Conservation (phyloP, 768 basidiomycete genomes). For the Collybiopsis confluens region DNA sequence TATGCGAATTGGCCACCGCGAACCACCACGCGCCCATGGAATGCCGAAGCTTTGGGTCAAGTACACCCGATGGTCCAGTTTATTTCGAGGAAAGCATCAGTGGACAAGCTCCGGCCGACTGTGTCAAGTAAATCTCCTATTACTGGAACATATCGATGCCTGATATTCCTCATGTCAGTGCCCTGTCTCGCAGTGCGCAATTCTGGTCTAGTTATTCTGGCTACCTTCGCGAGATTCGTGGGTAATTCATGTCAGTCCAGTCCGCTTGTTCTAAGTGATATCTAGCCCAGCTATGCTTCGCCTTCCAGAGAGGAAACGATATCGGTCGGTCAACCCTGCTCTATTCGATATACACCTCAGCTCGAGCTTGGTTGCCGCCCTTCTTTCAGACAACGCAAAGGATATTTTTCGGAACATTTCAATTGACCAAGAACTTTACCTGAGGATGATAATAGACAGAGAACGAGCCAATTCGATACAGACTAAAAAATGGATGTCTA, state of each 20-base stretch:
- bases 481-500: constrained; percentile 25
- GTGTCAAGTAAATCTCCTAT: constrained; percentile 42
- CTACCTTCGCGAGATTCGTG: constrained; percentile 74
- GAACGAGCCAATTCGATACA: constrained; percentile 32
- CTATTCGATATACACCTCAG: background rate
- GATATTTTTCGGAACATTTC: constrained; percentile 67
- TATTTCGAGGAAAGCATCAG: background rate
- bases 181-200: constrained; percentile 72
- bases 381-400: constrained; percentile 50
- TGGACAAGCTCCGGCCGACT: constrained; percentile 33
- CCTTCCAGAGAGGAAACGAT: constrained; percentile 70
- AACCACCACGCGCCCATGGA: constrained; percentile 64
- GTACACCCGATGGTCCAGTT: background rate
- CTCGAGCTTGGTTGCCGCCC: background rate
- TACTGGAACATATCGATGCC: background rate
- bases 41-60: constrained; percentile 38
- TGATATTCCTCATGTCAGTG: constrained; percentile 33
- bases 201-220: constrained; percentile 87
- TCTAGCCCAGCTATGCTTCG: constrained; percentile 71
- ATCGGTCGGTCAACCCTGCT: constrained; percentile 43
- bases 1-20: constrained; percentile 77
- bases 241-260: too few species aligned
- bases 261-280: too few species aligned
- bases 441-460: constrained; percentile 41
- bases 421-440: constrained; percentile 46